Percentiles rank a stretch among this genome's conserved stretches.
phyloP scores from a whole-genome alignment of 345 rosid species.

The Boechera divaricarpa region DNA sequence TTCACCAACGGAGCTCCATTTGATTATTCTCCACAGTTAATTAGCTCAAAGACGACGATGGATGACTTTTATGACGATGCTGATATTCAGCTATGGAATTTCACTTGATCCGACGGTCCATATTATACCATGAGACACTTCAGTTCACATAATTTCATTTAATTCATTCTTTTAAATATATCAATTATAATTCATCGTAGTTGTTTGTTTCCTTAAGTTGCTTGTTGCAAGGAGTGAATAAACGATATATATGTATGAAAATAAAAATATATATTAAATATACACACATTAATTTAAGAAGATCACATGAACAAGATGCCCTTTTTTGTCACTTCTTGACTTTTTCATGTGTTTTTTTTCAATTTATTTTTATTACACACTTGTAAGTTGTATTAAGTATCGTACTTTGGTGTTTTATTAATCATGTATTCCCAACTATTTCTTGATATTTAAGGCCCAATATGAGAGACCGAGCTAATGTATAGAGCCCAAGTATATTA shows the following conservation, averaged over 20 bases:
- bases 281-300: constrained; percentile 14
- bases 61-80: constrained; percentile 42
- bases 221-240: constrained; percentile 16
- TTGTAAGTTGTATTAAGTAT: background rate
- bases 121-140: constrained; percentile 4
- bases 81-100: constrained; percentile 46
- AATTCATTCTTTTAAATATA: constrained; percentile 36
- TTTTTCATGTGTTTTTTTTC: constrained; percentile 22
- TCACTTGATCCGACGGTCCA: constrained; percentile 39
- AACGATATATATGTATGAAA: constrained; percentile 11
- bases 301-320: constrained; percentile 28
- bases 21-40: constrained; percentile 35
- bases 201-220: constrained; percentile 19
- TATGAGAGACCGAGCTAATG: background rate
- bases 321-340: constrained; percentile 33
- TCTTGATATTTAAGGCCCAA: background rate
- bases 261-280: background rate
- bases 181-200: constrained; percentile 11
- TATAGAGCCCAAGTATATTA: background rate
- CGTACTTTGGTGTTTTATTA: background rate
- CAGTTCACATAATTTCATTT: constrained; percentile 30
- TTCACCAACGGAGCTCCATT: constrained; percentile 34
- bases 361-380: background rate
- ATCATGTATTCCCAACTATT: background rate
- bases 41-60: constrained; percentile 33